A percentile compares a stretch with the other conserved stretches of the same genome.
Conservation (phyloP, 345 rosid species). For the Eucalyptus sp. region DNA sequence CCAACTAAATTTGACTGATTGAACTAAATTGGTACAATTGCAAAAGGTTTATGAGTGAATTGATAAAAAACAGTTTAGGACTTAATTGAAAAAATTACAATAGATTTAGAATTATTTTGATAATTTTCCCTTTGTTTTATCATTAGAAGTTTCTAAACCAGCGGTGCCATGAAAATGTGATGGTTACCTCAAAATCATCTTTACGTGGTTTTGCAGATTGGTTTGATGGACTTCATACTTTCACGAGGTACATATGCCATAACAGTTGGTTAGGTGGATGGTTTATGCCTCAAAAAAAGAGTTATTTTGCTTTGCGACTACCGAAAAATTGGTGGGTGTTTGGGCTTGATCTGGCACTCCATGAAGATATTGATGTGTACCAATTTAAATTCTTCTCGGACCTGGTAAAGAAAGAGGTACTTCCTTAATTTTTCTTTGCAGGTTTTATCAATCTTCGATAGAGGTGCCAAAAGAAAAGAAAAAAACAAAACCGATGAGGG, state of each 20-base stretch:
- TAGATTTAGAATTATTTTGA: too few relatives aligned
- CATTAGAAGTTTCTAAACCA: too few relatives aligned
- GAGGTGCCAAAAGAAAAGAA: neutral
- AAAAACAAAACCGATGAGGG: neutral
- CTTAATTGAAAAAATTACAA: fast-evolving
- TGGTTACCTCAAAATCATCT: neutral
- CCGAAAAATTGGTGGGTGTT: constrained; percentile 95
- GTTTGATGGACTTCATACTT: constrained; percentile 97
- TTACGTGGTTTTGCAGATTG: constrained; percentile 39
- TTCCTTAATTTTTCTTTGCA: neutral
- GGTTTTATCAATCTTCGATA: neutral
- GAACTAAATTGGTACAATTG: fast-evolving
- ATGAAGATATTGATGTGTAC: constrained; percentile 91
- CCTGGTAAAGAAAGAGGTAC: constrained; percentile 48
- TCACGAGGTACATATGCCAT: constrained; percentile 88
- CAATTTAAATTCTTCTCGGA: constrained; percentile 93
- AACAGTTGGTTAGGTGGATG: constrained; percentile 99
- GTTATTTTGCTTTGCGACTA: constrained; percentile 83
- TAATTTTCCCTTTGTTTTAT: too few relatives aligned
- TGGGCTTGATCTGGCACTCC: constrained; percentile 96
- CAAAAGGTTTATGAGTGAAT: fast-evolving
- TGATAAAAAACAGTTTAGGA: too few relatives aligned
- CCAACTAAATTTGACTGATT: fast-evolving
- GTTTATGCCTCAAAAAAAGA: constrained; percentile 17
- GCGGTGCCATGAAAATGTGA: neutral